These are phyloP conservation scores for Dillenia suffruticosa DNA, from an alignment of 164 flowering plant species.

Conservation along the genomic window DNA sequence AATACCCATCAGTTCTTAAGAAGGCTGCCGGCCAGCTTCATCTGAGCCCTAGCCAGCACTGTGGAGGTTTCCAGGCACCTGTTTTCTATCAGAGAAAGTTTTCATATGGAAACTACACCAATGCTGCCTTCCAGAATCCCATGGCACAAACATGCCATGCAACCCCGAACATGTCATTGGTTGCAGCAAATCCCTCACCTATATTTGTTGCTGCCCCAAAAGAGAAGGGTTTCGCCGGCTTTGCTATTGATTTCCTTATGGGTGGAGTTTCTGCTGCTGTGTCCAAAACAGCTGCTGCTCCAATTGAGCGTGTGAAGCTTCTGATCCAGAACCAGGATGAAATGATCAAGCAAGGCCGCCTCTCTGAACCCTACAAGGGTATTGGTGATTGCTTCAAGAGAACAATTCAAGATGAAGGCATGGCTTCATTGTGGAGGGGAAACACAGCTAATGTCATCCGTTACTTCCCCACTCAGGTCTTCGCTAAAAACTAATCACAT, in stretches of 20 bases:
- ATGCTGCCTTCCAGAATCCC: slow-evolving; percentile 51
- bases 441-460: slow-evolving; percentile 89
- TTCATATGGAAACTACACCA: slow-evolving; percentile 34
- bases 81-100: slow-evolving; percentile 28
- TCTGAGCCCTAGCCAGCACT: slow-evolving; percentile 32
- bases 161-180: slow-evolving; percentile 24
- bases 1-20: slow-evolving; percentile 40
- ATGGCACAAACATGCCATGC: slow-evolving; percentile 20
- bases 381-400: slow-evolving; percentile 76
- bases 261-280: slow-evolving; percentile 94
- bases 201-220: slow-evolving; percentile 63
- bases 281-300: slow-evolving; percentile 86
- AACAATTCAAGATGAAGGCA: slow-evolving; percentile 68
- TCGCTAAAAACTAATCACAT: slow-evolving; percentile 1
- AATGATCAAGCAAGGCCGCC: slow-evolving; percentile 73
- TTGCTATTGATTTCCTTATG: slow-evolving; percentile 75
- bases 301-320: slow-evolving; percentile 87
- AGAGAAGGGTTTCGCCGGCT: slow-evolving; percentile 57
- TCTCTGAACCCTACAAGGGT: slow-evolving; percentile 83
- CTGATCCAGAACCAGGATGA: slow-evolving; percentile 91
- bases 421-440: slow-evolving; percentile 72
- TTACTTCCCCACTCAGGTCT: slow-evolving; percentile 91
- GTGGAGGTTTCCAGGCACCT: slow-evolving; percentile 33
- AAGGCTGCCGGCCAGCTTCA: slow-evolving; percentile 50
- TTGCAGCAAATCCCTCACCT: slow-evolving; percentile 37